Base-by-base conservation (phyloP, 768 basidiomycete genomes). In the Lyophyllum atratum region DNA sequence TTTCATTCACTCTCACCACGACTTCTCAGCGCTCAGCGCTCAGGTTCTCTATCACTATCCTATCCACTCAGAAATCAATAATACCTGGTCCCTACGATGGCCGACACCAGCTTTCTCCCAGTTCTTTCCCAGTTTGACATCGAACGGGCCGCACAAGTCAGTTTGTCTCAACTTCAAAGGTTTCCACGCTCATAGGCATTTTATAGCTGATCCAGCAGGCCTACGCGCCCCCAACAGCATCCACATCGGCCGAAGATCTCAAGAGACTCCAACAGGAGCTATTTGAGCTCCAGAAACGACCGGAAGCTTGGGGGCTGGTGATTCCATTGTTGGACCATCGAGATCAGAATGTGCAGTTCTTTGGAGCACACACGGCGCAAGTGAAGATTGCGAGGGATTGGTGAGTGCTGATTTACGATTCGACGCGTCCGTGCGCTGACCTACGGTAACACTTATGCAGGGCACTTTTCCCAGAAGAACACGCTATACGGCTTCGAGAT, bases 361-460 rank as follows among this genome's bases (percentile, higher is more conserved):
- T 93, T 66, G 93, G 94, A 2, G 94, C 95, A 4, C 95, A 97
- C 64, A 97, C 93, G 0, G 85, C 89, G 2, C 93, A 95, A 67
- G 91, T 95, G 59, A 98, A 98, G 81, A 93, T 96, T 15, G 34
- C 34, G 34, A 7, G 34, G 17, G 34, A 37, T 15, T 96, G 94
- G 94, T 95, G 68, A 60, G 82, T 25, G 25, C 24, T 15, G 25
- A 22, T 33, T 7, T 17, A 19, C 17, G 22, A 22, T 46, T 11
- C 2, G 25, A 31, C 42, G n/a, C 17, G 28, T 19, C 34, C 10
- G 19, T 40, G 39, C 39, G 7, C n/a, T 17, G 21, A n/a, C n/a
- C n/a, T n/a, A n/a, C n/a, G n/a, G n/a, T n/a, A 50, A 22, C 19
- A n/a, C 44, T 15, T 17, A 24, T 29, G 17, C 54, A 93, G 93